Evolutionary conservation across 1,284 basidiomycete species (phyloP).

Genomic region (Abortiporus biennis): DNA sequence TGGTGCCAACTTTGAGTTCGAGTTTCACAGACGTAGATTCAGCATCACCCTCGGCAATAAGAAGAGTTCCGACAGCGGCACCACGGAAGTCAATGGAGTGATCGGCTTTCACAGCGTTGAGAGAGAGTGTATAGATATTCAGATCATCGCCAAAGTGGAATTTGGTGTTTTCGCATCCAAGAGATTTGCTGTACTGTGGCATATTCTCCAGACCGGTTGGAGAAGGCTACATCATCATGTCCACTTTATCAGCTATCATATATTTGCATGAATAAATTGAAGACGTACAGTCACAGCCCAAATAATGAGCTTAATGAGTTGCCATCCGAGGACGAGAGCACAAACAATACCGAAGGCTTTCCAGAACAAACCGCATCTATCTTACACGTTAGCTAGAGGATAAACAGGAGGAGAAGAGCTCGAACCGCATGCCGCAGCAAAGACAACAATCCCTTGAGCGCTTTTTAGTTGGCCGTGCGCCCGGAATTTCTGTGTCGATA

Average conservation of each 20-base stretch:
- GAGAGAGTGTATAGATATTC: constrained; percentile 20
- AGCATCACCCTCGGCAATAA: constrained; percentile 35
- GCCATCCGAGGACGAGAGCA: constrained; percentile 34
- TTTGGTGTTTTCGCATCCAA: constrained; percentile 39
- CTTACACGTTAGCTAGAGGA: neutral
- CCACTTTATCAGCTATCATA: too few species aligned
- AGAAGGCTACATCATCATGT: constrained; percentile 29
- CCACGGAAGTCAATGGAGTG: constrained; percentile 43
- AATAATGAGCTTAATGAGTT: constrained; percentile 34
- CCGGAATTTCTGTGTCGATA: constrained; percentile 34
- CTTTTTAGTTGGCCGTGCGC: constrained; percentile 23
- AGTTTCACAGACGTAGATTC: constrained; percentile 39
- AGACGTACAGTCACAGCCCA: constrained; percentile 43
- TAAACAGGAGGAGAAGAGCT: constrained; percentile 5
- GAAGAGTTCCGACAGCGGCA: constrained; percentile 43
- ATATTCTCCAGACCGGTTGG: constrained; percentile 47
- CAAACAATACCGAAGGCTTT: constrained; percentile 48
- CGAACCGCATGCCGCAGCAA: constrained; percentile 49
- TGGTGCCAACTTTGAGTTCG: constrained; percentile 40
- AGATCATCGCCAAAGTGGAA: constrained; percentile 37
- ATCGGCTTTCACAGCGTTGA: constrained; percentile 18
- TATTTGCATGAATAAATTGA: neutral
- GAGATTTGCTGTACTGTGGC: constrained; percentile 46
- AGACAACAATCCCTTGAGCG: constrained; percentile 38
- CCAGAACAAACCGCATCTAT: constrained; percentile 47